These are phyloP conservation scores for Cladosporium colombiae DNA, from an alignment of 2,329 filamentous ascomycete species.

Conservation along the genomic window DNA sequence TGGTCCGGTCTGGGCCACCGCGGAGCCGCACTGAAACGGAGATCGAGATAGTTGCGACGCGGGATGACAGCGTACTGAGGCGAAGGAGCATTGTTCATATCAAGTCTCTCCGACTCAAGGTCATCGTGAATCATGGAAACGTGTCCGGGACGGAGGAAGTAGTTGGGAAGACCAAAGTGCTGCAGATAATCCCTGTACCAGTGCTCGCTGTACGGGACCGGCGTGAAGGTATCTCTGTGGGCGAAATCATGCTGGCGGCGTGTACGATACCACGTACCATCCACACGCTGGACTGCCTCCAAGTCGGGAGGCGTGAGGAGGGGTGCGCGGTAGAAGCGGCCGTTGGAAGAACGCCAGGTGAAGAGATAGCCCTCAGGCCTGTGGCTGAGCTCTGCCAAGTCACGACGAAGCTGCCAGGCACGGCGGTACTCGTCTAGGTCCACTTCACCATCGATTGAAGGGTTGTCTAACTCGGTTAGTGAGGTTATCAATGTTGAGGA, in stretches of 20 bases:
- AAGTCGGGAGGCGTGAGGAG: constrained; percentile 10
- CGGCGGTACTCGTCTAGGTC: neutral
- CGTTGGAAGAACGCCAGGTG: neutral
- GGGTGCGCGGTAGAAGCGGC: neutral
- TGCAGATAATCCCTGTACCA: constrained; percentile 5
- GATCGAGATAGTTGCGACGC: neutral
- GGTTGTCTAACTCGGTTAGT: neutral
- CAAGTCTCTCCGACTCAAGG: neutral
- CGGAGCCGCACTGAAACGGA: neutral
- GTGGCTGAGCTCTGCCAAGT: constrained; percentile 1
- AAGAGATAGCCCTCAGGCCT: neutral
- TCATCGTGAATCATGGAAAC: neutral
- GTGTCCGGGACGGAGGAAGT: neutral
- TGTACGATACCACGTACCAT: constrained; percentile 3
- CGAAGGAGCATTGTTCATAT: neutral
- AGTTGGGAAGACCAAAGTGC: neutral
- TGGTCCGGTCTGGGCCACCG: neutral
- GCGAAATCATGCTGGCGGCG: neutral
- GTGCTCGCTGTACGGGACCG: neutral
- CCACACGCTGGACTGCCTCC: neutral
- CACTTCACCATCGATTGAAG: neutral
- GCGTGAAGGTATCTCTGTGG: neutral
- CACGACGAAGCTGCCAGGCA: constrained; percentile 2
- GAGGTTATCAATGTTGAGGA: too few relatives aligned
- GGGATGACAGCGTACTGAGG: neutral